phyloP scores from a whole-genome alignment of 352 stramenopile species.

The Thraustotheca clavata region DNA sequence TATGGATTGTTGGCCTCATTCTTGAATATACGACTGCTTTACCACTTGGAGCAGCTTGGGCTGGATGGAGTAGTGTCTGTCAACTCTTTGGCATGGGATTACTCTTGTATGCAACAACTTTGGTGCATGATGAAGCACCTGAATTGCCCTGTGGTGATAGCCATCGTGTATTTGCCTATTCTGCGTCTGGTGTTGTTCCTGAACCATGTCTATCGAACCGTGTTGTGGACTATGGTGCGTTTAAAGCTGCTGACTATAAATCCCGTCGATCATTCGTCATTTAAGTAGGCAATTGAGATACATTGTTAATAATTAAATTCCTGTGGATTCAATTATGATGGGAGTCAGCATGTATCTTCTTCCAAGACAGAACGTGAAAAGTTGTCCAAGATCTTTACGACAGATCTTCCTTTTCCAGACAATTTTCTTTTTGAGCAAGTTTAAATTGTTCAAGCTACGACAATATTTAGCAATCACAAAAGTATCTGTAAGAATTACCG shows the following conservation, averaged over 20 bases:
- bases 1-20: neutral
- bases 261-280: neutral
- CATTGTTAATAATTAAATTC: too few species aligned
- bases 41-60: neutral
- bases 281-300: too few species aligned
- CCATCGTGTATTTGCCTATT: neutral
- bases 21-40: neutral
- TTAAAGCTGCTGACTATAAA: neutral
- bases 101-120: neutral
- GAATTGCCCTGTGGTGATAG: neutral
- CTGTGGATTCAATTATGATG: too few species aligned
- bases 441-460: slow-evolving; percentile 47
- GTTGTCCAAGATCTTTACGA: slow-evolving; percentile 49
- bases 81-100: neutral
- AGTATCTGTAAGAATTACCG: slow-evolving; percentile 25
- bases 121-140: neutral
- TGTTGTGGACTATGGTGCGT: neutral
- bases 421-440: slow-evolving; percentile 63
- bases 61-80: neutral
- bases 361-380: slow-evolving; percentile 23
- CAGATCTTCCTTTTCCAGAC: slow-evolving; percentile 53
- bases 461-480: neutral
- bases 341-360: neutral
- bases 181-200: neutral
- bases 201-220: neutral